Evolutionary conservation across 345 rosid genomes (phyloP).

Genomic region (Theobroma cacao): DNA sequence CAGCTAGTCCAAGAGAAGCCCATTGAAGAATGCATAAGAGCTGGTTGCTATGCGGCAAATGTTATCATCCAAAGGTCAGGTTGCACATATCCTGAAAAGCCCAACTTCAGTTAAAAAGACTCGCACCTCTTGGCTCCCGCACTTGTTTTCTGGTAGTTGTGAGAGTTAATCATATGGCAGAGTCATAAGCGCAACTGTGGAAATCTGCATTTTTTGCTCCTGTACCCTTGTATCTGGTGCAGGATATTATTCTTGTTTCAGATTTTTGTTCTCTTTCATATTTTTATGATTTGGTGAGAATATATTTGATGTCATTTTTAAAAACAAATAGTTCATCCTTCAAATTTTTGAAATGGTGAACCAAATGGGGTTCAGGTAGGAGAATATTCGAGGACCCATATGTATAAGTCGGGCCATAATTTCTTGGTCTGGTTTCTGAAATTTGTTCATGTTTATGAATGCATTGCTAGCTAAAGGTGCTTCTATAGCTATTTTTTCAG

Average conservation of each 20-base stretch:
- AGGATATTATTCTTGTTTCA: slow-evolving; percentile 1
- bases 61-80: slow-evolving; percentile 92
- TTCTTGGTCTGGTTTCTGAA: neutral
- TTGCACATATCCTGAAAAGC: slow-evolving; percentile 76
- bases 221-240: neutral
- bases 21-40: slow-evolving; percentile 71
- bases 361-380: neutral
- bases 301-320: neutral
- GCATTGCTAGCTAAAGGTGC: neutral
- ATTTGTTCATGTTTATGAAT: neutral
- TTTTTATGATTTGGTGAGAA: neutral
- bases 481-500: neutral
- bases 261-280: neutral
- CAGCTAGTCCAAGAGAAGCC: slow-evolving; percentile 76
- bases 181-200: neutral
- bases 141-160: neutral
- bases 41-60: slow-evolving; percentile 75
- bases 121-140: neutral
- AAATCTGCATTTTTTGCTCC: neutral
- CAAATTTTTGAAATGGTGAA: neutral
- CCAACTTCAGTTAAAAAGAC: slow-evolving; percentile 38
- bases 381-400: neutral
- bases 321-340: neutral
- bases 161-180: neutral
- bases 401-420: neutral